Evolutionary conservation across 768 basidiomycete genomes (phyloP).

Genomic region (Pisolithus sp.): DNA sequence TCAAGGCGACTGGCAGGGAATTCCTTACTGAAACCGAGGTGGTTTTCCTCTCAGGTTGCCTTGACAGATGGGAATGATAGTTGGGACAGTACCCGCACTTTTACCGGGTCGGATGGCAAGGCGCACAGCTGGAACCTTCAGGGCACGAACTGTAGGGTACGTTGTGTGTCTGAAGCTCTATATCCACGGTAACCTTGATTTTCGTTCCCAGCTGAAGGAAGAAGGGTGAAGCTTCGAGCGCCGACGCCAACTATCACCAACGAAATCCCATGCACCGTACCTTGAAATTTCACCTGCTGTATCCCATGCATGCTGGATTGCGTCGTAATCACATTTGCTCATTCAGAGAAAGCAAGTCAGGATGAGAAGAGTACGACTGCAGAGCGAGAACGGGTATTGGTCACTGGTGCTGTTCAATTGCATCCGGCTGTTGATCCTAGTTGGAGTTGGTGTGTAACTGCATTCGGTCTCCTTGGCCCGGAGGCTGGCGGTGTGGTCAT

Average conservation of each 20-base stretch:
- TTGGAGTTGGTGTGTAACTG: too few relatives aligned
- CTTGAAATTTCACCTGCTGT: constrained; percentile 17
- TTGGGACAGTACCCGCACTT: constrained; percentile 23
- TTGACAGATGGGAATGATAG: not conserved
- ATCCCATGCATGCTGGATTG: constrained; percentile 20
- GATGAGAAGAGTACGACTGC: too few relatives aligned
- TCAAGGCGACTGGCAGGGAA: constrained; percentile 11
- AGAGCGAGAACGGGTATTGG: too few relatives aligned
- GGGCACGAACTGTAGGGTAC: constrained; percentile 14
- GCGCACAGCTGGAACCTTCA: constrained; percentile 31
- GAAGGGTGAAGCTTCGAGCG: constrained; percentile 4
- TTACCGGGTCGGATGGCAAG: constrained; percentile 26
- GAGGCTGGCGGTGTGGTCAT: too few relatives aligned
- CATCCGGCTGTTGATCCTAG: too few relatives aligned
- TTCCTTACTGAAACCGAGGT: constrained; percentile 9
- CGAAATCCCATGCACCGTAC: constrained; percentile 23
- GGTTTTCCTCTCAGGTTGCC: constrained; percentile 14
- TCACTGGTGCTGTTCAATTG: too few relatives aligned
- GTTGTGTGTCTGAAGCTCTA: not conserved
- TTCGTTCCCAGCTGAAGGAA: constrained; percentile 16
- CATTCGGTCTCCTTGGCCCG: too few relatives aligned
- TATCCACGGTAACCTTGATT: not conserved
- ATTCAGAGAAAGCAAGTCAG: too few relatives aligned
- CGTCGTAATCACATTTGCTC: constrained; percentile 19
- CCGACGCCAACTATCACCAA: constrained; percentile 19